These are phyloP conservation scores for Lichtheimia hyalospora DNA, from an alignment of 371 early-diverging fungal genomes.

Conservation along the genomic window DNA sequence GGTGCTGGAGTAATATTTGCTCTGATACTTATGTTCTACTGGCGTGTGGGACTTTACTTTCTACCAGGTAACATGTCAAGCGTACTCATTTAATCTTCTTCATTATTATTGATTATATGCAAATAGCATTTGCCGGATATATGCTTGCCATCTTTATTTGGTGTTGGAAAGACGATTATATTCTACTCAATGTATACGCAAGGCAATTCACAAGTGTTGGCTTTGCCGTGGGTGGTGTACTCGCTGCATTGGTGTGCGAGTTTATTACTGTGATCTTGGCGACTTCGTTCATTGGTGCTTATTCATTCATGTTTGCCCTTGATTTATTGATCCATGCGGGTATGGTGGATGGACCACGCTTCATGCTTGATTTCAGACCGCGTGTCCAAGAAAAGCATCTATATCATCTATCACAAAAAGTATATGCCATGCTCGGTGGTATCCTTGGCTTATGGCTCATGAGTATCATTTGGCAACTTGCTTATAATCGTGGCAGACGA, in stretches of 20 bases:
- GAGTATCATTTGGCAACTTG: slow-evolving; percentile 14
- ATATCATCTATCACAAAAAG: slow-evolving; percentile 14
- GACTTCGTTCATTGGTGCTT: slow-evolving; percentile 30
- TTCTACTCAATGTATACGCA: slow-evolving; percentile 27
- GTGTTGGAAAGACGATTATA: slow-evolving; percentile 34
- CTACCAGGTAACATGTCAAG: slow-evolving; percentile 6
- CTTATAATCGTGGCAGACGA: slow-evolving; percentile 23
- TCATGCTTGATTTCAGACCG: slow-evolving; percentile 22
- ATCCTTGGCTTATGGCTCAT: slow-evolving; percentile 20
- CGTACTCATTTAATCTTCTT: slow-evolving; percentile 6
- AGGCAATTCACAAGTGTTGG: slow-evolving; percentile 19
- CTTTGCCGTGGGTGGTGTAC: slow-evolving; percentile 7
- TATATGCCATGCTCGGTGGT: slow-evolving; percentile 26
- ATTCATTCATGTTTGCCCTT: slow-evolving; percentile 24
- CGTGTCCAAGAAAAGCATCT: neutral
- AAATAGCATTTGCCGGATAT: slow-evolving; percentile 22
- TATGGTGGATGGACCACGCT: slow-evolving; percentile 10
- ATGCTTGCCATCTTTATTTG: slow-evolving; percentile 34
- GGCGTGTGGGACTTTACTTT: slow-evolving; percentile 16
- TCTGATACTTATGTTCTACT: slow-evolving; percentile 10
- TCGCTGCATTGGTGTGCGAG: slow-evolving; percentile 17
- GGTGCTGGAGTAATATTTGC: slow-evolving; percentile 22
- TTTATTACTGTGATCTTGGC: slow-evolving; percentile 21
- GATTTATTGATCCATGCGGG: slow-evolving; percentile 28
- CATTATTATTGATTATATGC: neutral